Base-by-base conservation (phyloP, 2,329 filamentous ascomycete genomes). In the Monosporascus sp. region DNA sequence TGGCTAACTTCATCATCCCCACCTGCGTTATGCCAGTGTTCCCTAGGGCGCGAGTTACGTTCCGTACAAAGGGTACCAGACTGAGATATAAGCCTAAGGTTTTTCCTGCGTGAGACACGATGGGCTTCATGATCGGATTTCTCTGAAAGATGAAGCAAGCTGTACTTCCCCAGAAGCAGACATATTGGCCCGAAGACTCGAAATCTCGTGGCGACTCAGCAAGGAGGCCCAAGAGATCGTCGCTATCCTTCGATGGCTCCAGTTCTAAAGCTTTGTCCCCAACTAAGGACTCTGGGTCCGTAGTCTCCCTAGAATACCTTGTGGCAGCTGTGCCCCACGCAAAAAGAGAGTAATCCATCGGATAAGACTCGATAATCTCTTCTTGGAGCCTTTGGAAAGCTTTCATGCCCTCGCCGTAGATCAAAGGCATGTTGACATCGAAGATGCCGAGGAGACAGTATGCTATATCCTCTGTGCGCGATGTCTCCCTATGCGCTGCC, bases 381-480 rank as follows among this genome's bases (percentile, higher is more conserved):
- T 63, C 57, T 43, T 66, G 63, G 5, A 66, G 53, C 7, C 64
- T 55, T 3, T 51, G 52, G 24, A 65, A 65, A 2, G 64, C 61
- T 15, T 58, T 62, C 17, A 20, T 26, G 1, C 60, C 65, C 51
- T 68, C 65, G 11, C 65, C 65, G 49, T 68, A 67, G 22, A 67
- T 55, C 8, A 65, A 53, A 2, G 63, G 58, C 60, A 68, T 63
- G 37, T 65, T 61, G 1, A 67, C 54, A 37, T 65, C 59, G 52
- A 67, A 67, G 1, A 68, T 58, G 7, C 66, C 66, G 18, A 67
- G 56, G 2, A 68, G 58, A 20, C 60, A 64, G 49, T 68, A 68
- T 1, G 66, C 63, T 1, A 55, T 40, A 31, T 68, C 65, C 49
- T 68, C 63, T 4, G 55, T 44, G 3, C 64, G 59, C 0, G 63